phyloP scores from a whole-genome alignment of 2,329 filamentous ascomycete genomes.

The Teratosphaeria destructans region DNA sequence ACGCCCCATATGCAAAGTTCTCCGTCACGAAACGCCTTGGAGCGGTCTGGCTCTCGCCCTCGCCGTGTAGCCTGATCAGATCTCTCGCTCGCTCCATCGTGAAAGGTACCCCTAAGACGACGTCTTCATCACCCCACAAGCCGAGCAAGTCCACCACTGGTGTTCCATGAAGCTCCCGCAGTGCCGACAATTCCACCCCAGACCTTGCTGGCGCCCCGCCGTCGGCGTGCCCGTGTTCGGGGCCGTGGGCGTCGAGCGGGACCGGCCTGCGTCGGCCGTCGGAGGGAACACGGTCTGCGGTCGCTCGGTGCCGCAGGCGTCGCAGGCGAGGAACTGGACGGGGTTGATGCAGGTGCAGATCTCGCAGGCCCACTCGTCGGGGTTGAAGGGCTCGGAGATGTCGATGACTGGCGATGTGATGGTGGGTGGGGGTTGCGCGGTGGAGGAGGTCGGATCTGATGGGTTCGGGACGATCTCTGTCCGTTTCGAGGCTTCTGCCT shows the following conservation, averaged over 20 bases:
- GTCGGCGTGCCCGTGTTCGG: not conserved
- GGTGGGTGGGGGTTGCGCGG: conserved; percentile 8
- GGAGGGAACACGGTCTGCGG: conserved; percentile 19
- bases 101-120: conserved; percentile 26
- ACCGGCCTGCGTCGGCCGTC: conserved; percentile 20
- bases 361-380: conserved; percentile 46
- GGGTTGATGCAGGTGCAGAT: conserved; percentile 54
- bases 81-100: too few species aligned
- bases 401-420: conserved; percentile 14
- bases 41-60: too few species aligned
- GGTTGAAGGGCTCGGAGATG: conserved; percentile 23
- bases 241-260: not conserved
- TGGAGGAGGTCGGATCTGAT: not conserved
- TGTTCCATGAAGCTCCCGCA: conserved; percentile 55
- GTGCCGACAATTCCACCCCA: conserved; percentile 49
- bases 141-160: conserved; percentile 54
- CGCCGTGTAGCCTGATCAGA: not conserved
- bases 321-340: conserved; percentile 48
- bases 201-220: conserved; percentile 27
- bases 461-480: not conserved
- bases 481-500: not conserved
- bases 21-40: too few species aligned
- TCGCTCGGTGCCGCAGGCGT: conserved; percentile 49
- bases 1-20: too few species aligned
- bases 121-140: conserved; percentile 49